Base-by-base conservation (phyloP, 2,329 filamentous ascomycete species). In the Diaporthe velutina region DNA sequence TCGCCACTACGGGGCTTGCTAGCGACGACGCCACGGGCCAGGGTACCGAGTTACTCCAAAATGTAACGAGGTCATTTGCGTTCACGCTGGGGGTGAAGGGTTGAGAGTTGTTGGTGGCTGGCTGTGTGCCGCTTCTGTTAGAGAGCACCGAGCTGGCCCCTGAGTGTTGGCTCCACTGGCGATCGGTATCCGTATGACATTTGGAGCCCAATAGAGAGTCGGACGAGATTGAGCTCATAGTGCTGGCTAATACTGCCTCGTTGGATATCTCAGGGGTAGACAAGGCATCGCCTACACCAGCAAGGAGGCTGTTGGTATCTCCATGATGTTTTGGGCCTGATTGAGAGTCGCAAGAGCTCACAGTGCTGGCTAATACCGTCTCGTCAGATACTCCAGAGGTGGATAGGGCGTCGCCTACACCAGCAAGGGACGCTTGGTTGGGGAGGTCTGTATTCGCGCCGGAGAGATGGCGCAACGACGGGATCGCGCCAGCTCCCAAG, bases 81-180 rank as follows among this genome's bases (percentile, higher is more conserved):
- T 80, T 79, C 3, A 91, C 79, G 70, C 89, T 87, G 1, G 89
- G 88, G 1, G 86, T 83, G 74, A 91, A 91, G 77, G 91, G 90
- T 79, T 91, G 91, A 70, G 90, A 86, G 75, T 88, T 90, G 73
- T 80, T 86, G 0, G 88, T 87, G 50, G 86, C 83, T 0, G 89
- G 87, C 60, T 84, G 84, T n/a, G 86, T 85, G 73, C 84, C 84
- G 78, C 87, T 88, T 54, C 84, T 81, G 7, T 85, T 85, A 22
- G 87, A 87, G 22, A 82, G 81, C 17, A 84, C 83, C 74, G 88
- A 88, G 76, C 86, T 88, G 1, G 87, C 86, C 60, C 86, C 85
- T 25, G 71, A 67, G 25, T 61, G 73, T 6, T 85, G 75, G 13
- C 74, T 77, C 88, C 88, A 90, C 1, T 86, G 85, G 77, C 87